These are phyloP conservation scores for Aureobasidium uvarum DNA, from an alignment of 2,329 filamentous ascomycete species.

Conservation along the genomic window DNA sequence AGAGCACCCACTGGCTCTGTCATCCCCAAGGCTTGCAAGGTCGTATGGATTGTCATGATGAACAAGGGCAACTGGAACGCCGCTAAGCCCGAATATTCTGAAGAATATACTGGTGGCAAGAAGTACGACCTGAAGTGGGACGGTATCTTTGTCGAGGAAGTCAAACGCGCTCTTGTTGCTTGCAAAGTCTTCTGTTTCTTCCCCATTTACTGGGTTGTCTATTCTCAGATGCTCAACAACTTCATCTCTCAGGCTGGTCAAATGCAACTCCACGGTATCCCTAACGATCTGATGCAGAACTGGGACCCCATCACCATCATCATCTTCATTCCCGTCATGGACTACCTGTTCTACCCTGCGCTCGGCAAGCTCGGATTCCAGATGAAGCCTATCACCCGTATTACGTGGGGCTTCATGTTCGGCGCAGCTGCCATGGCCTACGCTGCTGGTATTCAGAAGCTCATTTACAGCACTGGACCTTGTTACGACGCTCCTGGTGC, in stretches of 20 bases:
- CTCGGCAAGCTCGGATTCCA: conserved; percentile 45
- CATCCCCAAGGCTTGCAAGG: conserved; percentile 64
- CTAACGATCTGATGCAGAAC: conserved; percentile 51
- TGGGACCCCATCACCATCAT: conserved; percentile 50
- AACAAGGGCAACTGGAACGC: conserved; percentile 55
- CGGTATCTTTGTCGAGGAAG: conserved; percentile 68
- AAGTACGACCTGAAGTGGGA: conserved; percentile 57
- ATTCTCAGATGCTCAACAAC: conserved; percentile 42
- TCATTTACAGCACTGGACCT: conserved; percentile 55
- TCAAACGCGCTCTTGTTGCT: conserved; percentile 63
- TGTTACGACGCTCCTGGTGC: conserved; percentile 50
- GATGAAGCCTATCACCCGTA: conserved; percentile 52
- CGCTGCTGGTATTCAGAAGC: conserved; percentile 57
- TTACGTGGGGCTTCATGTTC: conserved; percentile 54
- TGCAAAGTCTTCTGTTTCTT: conserved; percentile 65
- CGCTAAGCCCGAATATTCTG: conserved; percentile 65
- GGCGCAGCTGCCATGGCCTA: conserved; percentile 55
- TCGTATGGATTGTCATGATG: conserved; percentile 56
- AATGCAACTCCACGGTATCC: conserved; percentile 49
- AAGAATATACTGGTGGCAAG: conserved; percentile 47
- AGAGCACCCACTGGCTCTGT: conserved; percentile 60
- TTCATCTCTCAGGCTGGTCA: conserved; percentile 50
- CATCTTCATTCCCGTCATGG: conserved; percentile 48
- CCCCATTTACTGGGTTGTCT: conserved; percentile 50
- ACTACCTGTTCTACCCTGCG: conserved; percentile 48